Conservation (phyloP, 805 yeast species). For the Kazachstania martiniae region DNA sequence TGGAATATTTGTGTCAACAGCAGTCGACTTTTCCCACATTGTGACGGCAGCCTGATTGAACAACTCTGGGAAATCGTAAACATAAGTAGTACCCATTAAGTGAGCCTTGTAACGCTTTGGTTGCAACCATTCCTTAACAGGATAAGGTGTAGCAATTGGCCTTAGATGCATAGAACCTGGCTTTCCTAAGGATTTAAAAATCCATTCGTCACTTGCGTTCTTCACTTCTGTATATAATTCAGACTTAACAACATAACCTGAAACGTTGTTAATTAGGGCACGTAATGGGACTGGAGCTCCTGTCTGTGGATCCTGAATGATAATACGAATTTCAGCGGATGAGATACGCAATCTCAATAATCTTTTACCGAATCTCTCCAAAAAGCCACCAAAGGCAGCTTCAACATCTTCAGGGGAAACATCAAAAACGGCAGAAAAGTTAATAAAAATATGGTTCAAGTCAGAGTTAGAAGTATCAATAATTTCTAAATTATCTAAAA, state of each 20-base stretch:
- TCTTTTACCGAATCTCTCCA: slow-evolving; percentile 94
- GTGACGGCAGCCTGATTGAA: slow-evolving; percentile 86
- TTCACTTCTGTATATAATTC: slow-evolving; percentile 91
- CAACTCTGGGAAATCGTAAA: slow-evolving; percentile 96
- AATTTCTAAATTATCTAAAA: slow-evolving; percentile 88
- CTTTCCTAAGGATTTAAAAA: slow-evolving; percentile 86
- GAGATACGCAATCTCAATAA: slow-evolving; percentile 94
- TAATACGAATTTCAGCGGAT: slow-evolving; percentile 94
- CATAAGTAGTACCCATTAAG: slow-evolving; percentile 95
- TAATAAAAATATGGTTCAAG: slow-evolving; percentile 92
- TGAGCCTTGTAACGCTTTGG: slow-evolving; percentile 98
- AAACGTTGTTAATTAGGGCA: slow-evolving; percentile 91
- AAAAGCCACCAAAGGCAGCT: slow-evolving; percentile 93
- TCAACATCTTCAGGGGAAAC: slow-evolving; percentile 93
- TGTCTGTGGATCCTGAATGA: slow-evolving; percentile 79
- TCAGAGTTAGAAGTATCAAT: slow-evolving; percentile 92
- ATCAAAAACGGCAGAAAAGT: slow-evolving; percentile 91
- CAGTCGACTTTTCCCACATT: slow-evolving; percentile 52
- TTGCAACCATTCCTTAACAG: slow-evolving; percentile 95
- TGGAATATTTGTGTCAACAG: background rate
- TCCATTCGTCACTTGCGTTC: slow-evolving; percentile 91
- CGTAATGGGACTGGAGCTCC: slow-evolving; percentile 92
- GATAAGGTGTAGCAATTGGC: slow-evolving; percentile 90
- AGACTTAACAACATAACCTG: slow-evolving; percentile 94
- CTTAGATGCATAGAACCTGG: slow-evolving; percentile 98